These are phyloP conservation scores for Dictyostelium brefeldianum DNA, from an alignment of 78 protist species.

Conservation along the genomic window DNA sequence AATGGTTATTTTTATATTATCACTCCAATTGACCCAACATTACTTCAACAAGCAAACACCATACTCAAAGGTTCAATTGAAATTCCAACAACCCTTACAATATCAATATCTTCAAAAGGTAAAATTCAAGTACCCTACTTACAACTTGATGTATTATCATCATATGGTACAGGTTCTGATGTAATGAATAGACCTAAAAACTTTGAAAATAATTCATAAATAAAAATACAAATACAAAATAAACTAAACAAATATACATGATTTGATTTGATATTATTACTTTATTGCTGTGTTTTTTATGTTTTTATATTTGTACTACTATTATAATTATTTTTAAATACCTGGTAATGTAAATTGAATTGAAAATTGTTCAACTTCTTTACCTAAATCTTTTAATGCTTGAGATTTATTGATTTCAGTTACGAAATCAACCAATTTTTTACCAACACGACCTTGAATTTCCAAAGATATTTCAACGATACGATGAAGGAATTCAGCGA, in stretches of 20 bases:
- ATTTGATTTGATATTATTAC: no score
- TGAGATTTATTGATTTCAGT: conserved; percentile 49
- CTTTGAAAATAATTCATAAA: background rate
- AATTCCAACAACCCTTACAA: background rate
- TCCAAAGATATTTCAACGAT: conserved; percentile 83
- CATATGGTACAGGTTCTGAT: conserved; percentile 14
- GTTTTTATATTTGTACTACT: no score
- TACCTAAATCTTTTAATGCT: conserved; percentile 9
- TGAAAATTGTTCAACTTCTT: conserved; percentile 92
- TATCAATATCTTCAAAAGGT: conserved; percentile 16
- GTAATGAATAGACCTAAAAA: background rate
- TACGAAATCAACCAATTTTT: conserved; percentile 89
- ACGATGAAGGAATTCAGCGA: conserved; percentile 93
- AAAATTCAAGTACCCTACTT: background rate
- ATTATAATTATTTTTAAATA: no score
- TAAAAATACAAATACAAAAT: no score
- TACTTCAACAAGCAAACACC: background rate
- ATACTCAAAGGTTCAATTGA: conserved; percentile 24
- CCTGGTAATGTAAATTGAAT: conserved; percentile 91
- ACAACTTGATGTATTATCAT: conserved; percentile 6
- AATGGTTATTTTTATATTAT: conserved; percentile 3
- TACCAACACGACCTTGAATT: conserved; percentile 76
- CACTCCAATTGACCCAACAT: conserved; percentile 21
- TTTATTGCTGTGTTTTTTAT: no score
- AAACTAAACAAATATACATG: no score